Evolutionary conservation across 169 alveolate genomes (phyloP).

Genomic region (Plasmodium malariae): DNA sequence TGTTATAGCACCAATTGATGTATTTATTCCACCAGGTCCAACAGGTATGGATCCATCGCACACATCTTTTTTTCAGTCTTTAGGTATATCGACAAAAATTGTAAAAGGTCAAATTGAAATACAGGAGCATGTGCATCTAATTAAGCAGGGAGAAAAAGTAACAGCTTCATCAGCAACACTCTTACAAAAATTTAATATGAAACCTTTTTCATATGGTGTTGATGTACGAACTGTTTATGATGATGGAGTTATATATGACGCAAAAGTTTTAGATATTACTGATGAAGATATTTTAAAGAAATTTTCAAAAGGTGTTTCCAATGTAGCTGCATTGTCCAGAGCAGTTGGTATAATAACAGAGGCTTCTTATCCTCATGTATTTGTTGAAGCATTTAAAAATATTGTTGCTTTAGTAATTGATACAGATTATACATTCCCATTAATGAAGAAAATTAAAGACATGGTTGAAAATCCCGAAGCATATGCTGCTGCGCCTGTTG

Average conservation of each 20-base stretch:
- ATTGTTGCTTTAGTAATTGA: constrained; percentile 96
- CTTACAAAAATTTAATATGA: constrained; percentile 96
- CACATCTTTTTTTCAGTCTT: constrained; percentile 99
- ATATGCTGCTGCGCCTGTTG: constrained; percentile 91
- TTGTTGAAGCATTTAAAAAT: constrained; percentile 96
- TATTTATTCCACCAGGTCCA: constrained; percentile 99
- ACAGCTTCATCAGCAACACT: constrained; percentile 97
- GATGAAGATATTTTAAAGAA: constrained; percentile 92
- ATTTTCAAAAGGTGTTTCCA: constrained; percentile 91
- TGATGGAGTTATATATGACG: constrained; percentile 95
- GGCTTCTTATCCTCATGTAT: constrained; percentile 96
- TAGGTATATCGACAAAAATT: constrained; percentile 98
- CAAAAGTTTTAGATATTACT: constrained; percentile 96
- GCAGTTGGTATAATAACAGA: constrained; percentile 95
- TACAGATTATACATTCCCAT: constrained; percentile 95
- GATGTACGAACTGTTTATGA: constrained; percentile 95
- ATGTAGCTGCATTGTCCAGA: constrained; percentile 95
- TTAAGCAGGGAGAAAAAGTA: constrained; percentile 96
- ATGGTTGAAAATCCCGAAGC: constrained; percentile 95
- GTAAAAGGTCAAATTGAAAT: constrained; percentile 98
- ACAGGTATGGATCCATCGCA: constrained; percentile 99
- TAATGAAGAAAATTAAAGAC: constrained; percentile 92
- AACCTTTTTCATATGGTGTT: constrained; percentile 98
- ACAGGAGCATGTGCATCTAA: constrained; percentile 94
- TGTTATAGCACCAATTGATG: constrained; percentile 97